Conservation (phyloP, 2,329 filamentous ascomycete genomes). For the Blumeria graminis region DNA sequence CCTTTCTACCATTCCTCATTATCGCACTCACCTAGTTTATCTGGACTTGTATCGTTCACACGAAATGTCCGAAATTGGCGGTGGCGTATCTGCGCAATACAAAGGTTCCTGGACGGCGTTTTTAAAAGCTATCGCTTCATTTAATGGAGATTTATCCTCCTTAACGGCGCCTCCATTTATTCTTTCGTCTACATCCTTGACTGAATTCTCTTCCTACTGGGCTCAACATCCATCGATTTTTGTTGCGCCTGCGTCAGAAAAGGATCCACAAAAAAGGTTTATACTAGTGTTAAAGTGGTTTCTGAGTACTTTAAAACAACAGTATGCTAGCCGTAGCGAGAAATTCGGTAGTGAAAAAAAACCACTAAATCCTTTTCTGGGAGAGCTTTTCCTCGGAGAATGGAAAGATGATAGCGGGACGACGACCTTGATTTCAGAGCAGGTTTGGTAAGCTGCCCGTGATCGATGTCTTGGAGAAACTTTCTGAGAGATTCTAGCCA, state of each 20-base stretch:
- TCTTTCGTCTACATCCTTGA: conserved; percentile 51
- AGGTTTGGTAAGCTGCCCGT: conserved; percentile 41
- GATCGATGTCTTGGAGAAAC: not conserved
- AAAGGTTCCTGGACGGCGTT: conserved; percentile 15
- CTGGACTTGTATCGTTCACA: not conserved
- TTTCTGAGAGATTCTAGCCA: conserved; percentile 26
- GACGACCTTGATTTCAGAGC: conserved; percentile 75
- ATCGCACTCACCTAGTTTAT: no score
- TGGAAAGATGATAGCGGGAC: conserved; percentile 68
- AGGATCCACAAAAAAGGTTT: conserved; percentile 59
- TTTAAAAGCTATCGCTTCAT: conserved; percentile 44
- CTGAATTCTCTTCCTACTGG: conserved; percentile 68
- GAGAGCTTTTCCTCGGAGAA: conserved; percentile 76
- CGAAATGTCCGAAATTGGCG: conserved; percentile 14
- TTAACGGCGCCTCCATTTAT: conserved; percentile 67
- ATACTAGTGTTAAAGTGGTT: conserved; percentile 92
- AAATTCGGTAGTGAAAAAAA: conserved; percentile 84
- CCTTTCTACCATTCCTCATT: no score
- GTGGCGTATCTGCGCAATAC: conserved; percentile 13
- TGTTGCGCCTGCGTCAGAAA: conserved; percentile 55
- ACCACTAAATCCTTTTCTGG: conserved; percentile 85
- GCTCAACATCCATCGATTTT: conserved; percentile 56
- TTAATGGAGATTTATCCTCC: conserved; percentile 60
- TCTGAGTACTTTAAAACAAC: conserved; percentile 74
- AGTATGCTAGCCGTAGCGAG: conserved; percentile 48